These are phyloP conservation scores for Septoria linicola DNA, from an alignment of 2,329 filamentous ascomycete genomes.

Conservation along the genomic window DNA sequence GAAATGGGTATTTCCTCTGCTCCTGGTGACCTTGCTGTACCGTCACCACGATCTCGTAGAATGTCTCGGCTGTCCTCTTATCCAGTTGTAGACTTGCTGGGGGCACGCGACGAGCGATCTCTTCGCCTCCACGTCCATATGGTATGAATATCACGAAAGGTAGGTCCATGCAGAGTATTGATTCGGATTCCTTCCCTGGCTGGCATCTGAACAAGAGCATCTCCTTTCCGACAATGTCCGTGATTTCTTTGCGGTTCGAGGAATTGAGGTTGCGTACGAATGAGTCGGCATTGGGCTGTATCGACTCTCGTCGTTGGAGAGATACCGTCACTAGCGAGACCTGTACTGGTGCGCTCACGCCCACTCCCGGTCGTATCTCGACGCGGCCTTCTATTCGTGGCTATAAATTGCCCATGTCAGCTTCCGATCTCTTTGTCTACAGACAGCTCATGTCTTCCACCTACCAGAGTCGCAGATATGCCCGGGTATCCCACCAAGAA, in stretches of 20 bases:
- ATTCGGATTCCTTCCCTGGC: conserved; percentile 79
- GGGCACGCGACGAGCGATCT: conserved; percentile 84
- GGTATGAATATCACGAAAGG: conserved; percentile 98
- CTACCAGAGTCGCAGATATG: conserved; percentile 93
- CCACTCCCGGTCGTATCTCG: conserved; percentile 84
- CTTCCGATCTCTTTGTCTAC: neutral
- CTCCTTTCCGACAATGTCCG: conserved; percentile 93
- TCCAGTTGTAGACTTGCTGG: conserved; percentile 88
- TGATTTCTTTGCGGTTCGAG: conserved; percentile 77
- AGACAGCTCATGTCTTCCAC: conserved; percentile 41
- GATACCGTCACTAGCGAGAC: conserved; percentile 93
- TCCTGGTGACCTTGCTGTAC: conserved; percentile 85
- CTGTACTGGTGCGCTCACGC: conserved; percentile 83
- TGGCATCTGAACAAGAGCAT: conserved; percentile 86
- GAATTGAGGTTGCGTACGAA: conserved; percentile 89
- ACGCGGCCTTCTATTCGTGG: conserved; percentile 97
- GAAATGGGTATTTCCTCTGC: conserved; percentile 87
- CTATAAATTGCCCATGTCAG: conserved; percentile 47
- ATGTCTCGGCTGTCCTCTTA: conserved; percentile 93
- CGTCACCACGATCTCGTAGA: conserved; percentile 92
- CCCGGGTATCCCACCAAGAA: conserved; percentile 96
- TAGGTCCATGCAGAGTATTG: conserved; percentile 90
- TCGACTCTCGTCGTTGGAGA: conserved; percentile 89
- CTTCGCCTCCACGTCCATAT: conserved; percentile 85
- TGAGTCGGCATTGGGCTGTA: conserved; percentile 93